phyloP scores from a whole-genome alignment of 208 protist genomes.

The Leishmania martiniquensis region DNA sequence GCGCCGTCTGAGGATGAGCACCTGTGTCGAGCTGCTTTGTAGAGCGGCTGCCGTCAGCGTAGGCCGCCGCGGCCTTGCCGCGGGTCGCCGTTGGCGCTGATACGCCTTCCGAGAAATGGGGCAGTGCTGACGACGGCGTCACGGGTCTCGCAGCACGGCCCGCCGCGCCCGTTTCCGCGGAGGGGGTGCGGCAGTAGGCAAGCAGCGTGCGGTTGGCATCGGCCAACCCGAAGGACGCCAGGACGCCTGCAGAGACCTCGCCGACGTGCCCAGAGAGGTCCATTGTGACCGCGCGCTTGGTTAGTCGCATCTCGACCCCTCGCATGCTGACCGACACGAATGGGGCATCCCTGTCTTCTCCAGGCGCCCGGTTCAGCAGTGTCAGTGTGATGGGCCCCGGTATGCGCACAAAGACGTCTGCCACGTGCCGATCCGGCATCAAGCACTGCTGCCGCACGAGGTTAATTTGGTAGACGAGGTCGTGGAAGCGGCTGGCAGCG shows the following conservation, averaged over 20 bases:
- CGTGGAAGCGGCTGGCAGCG: conserved; percentile 5
- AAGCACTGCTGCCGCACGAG: conserved; percentile 36
- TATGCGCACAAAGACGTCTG: conserved; percentile 66
- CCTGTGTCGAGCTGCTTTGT: background rate
- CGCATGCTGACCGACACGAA: conserved; percentile 54
- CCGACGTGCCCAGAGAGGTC: conserved; percentile 60
- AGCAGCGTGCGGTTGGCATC: conserved; percentile 51
- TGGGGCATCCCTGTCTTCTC: conserved; percentile 43
- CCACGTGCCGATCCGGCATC: conserved; percentile 48
- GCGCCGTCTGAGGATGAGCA: conserved; percentile 10
- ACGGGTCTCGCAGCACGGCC: background rate
- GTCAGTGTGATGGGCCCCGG: conserved; percentile 55
- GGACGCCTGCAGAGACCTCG: conserved; percentile 40
- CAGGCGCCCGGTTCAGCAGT: conserved; percentile 56
- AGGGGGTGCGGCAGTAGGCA: conserved; percentile 20
- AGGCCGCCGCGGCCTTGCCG: background rate
- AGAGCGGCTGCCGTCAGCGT: background rate
- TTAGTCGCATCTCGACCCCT: conserved; percentile 56
- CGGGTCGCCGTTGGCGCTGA: background rate
- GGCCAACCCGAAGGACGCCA: conserved; percentile 48
- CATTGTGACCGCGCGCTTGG: conserved; percentile 73
- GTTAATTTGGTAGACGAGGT: conserved; percentile 36
- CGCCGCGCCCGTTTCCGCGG: background rate
- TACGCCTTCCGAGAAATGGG: background rate
- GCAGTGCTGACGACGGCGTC: background rate